A percentile compares a stretch with the other conserved stretches of the same genome.
These are phyloP conservation scores for Bondarzewia mesenterica DNA, from an alignment of 1,284 basidiomycete genomes.

Conservation along the genomic window DNA sequence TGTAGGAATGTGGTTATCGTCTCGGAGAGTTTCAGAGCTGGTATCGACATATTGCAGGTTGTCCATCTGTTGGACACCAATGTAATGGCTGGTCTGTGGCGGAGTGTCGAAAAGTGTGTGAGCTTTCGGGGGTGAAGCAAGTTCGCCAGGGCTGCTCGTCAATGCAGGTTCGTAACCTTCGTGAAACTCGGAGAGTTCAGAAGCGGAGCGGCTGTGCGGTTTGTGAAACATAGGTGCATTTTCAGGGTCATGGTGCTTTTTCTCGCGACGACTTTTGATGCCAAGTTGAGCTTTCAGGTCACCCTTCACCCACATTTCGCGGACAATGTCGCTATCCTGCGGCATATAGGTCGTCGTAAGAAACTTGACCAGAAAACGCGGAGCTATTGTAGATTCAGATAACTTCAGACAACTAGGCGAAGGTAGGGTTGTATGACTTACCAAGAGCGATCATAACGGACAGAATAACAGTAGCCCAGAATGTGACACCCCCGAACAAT, in stretches of 20 bases:
- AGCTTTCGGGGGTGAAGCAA: constrained; percentile 12
- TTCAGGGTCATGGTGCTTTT: constrained; percentile 40
- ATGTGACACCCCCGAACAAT: constrained; percentile 71
- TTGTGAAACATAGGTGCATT: constrained; percentile 61
- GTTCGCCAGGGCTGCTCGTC: constrained; percentile 24
- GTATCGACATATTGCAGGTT: background rate
- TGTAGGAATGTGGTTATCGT: background rate
- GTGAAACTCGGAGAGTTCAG: constrained; percentile 36
- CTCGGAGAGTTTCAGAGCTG: background rate
- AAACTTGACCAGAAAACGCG: constrained; percentile 69
- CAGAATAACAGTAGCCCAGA: constrained; percentile 76
- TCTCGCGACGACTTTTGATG: constrained; percentile 46
- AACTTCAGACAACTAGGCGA: background rate
- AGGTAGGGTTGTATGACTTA: constrained; percentile 27
- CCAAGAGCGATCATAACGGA: constrained; percentile 66
- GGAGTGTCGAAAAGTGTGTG: constrained; percentile 3
- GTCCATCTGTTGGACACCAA: background rate
- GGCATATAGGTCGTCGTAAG: constrained; percentile 59
- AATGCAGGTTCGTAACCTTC: constrained; percentile 36
- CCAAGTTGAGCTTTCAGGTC: constrained; percentile 81
- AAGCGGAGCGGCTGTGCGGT: constrained; percentile 53
- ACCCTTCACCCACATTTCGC: constrained; percentile 84
- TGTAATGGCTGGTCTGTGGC: constrained; percentile 11
- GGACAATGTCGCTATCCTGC: constrained; percentile 77
- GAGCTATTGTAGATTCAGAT: constrained; percentile 34